A percentile compares a stretch with the other conserved stretches of the same genome.
Conservation (phyloP, 192 early-diverging fungal species). For the Phlyctochytrium bullatum region DNA sequence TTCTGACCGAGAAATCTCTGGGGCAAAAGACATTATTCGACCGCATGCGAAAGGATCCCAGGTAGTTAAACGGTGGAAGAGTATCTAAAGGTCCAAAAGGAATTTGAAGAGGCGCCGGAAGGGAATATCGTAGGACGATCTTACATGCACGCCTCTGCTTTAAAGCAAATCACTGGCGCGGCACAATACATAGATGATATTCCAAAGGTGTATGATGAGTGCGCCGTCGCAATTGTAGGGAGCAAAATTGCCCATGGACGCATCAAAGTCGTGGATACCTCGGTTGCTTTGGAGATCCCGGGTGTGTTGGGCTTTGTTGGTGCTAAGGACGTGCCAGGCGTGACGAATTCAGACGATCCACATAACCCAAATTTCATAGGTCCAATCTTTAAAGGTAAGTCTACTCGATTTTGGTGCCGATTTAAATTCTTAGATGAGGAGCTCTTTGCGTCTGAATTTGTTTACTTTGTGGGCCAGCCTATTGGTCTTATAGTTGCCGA, state of each 20-base stretch:
- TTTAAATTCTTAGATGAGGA: conserved; percentile 71
- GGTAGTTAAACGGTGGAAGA: too few species aligned
- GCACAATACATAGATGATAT: conserved; percentile 84
- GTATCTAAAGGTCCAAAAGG: too few species aligned
- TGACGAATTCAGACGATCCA: conserved; percentile 36
- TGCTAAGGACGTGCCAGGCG: conserved; percentile 67
- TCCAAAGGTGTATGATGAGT: conserved; percentile 65
- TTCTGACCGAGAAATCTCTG: conserved; percentile 16
- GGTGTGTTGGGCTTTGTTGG: conserved; percentile 70
- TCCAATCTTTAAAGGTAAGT: conserved; percentile 40
- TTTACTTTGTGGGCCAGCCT: conserved; percentile 69
- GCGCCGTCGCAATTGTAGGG: conserved; percentile 66
- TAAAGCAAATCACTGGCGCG: conserved; percentile 84
- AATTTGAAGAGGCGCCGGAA: conserved; percentile 18
- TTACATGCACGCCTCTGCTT: conserved; percentile 69
- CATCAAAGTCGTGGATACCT: conserved; percentile 52
- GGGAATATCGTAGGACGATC: conserved; percentile 57
- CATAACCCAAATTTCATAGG: conserved; percentile 50
- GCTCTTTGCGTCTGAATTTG: conserved; percentile 70
- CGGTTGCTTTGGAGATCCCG: conserved; percentile 53
- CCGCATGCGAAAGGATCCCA: too few species aligned
- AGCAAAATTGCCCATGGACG: conserved; percentile 66
- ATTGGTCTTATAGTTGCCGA: conserved; percentile 81
- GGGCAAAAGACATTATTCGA: too few species aligned
- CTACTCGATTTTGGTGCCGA: not conserved